These are phyloP conservation scores for Neurospora crassa DNA, from an alignment of 2,329 filamentous ascomycete species.

Conservation along the genomic window DNA sequence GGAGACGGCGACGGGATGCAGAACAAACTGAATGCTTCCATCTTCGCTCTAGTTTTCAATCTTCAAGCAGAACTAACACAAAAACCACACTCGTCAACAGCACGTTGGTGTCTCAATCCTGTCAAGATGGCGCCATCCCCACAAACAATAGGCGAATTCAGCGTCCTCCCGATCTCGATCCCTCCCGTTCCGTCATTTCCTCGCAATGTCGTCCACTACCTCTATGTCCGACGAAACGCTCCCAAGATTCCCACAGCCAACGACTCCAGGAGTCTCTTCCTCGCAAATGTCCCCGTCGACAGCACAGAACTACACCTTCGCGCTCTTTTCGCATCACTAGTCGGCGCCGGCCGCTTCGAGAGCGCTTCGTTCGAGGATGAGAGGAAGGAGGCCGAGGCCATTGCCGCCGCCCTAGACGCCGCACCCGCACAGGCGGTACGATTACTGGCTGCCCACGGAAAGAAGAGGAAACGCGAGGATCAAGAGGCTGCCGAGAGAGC, in stretches of 20 bases:
- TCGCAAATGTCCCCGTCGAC: constrained; percentile 84
- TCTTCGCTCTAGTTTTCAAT: neutral
- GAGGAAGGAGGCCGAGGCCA: constrained; percentile 26
- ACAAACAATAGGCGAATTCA: constrained; percentile 51
- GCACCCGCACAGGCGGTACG: constrained; percentile 34
- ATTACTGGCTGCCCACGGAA: constrained; percentile 29
- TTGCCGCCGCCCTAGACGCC: constrained; percentile 19
- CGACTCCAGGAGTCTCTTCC: constrained; percentile 72
- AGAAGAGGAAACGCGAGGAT: constrained; percentile 43
- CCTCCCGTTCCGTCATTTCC: constrained; percentile 54
- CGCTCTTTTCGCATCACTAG: constrained; percentile 61
- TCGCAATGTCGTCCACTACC: constrained; percentile 59
- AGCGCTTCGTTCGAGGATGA: constrained; percentile 64
- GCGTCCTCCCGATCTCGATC: constrained; percentile 58
- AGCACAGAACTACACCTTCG: constrained; percentile 70
- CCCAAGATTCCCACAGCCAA: constrained; percentile 67
- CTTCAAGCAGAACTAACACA: neutral
- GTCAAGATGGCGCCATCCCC: constrained; percentile 25
- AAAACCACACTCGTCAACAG: neutral
- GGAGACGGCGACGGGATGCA: neutral
- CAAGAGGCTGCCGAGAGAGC: constrained; percentile 53
- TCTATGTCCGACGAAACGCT: constrained; percentile 77
- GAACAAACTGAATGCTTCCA: neutral
- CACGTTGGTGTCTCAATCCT: neutral
- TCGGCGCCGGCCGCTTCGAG: constrained; percentile 73